A percentile compares a stretch with the other conserved stretches of the same genome.
Conservation (phyloP, 192 early-diverging fungal genomes). For the Gonapodya prolifera region DNA sequence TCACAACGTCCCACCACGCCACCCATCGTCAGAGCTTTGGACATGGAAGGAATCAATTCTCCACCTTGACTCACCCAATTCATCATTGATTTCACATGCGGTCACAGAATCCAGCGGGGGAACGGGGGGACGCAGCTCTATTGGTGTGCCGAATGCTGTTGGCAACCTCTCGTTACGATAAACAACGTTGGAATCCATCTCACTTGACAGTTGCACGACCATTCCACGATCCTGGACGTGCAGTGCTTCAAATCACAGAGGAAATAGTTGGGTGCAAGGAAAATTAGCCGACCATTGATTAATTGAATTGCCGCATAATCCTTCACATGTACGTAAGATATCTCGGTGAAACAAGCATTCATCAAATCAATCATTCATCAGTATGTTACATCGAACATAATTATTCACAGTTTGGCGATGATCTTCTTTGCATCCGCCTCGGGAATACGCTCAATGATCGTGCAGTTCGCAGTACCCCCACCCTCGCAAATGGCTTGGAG, state of each 20-base stretch:
- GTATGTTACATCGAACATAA: too few species aligned
- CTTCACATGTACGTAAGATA: too few species aligned
- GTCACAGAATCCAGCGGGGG: background rate
- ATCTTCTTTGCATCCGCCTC: background rate
- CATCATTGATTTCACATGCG: background rate
- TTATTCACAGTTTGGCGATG: background rate
- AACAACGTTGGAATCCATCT: background rate
- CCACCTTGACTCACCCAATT: background rate
- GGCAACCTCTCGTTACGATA: too few species aligned
- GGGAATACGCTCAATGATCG: slow-evolving; percentile 2
- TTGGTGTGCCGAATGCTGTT: background rate
- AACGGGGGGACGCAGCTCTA: background rate
- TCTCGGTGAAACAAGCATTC: too few species aligned
- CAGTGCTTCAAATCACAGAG: too few species aligned
- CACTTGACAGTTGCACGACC: background rate
- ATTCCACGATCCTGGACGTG: background rate
- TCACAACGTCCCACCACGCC: too few species aligned
- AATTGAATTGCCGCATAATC: too few species aligned
- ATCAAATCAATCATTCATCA: too few species aligned
- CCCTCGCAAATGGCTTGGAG: slow-evolving; percentile 4
- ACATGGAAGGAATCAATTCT: too few species aligned
- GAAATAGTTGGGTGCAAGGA: too few species aligned
- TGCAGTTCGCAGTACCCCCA: background rate
- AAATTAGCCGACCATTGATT: too few species aligned
- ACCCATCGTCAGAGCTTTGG: too few species aligned